These are phyloP conservation scores for Bathelium albidoporum DNA, from an alignment of 495 filamentous ascomycete genomes.

Conservation along the genomic window DNA sequence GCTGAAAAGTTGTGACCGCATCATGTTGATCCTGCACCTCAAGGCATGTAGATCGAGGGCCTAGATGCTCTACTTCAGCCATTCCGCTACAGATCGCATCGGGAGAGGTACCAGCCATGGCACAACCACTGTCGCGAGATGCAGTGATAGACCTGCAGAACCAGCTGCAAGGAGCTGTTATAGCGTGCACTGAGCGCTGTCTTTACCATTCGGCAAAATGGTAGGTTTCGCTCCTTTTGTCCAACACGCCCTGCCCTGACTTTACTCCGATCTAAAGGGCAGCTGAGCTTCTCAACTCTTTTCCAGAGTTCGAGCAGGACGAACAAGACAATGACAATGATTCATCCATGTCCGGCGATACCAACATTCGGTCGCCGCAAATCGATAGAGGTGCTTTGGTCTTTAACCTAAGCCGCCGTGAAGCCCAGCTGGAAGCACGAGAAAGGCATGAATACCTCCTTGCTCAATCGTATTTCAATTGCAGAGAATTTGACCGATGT, in stretches of 20 bases:
- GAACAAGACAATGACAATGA: slow-evolving; percentile 30
- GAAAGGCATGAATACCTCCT: slow-evolving; percentile 79
- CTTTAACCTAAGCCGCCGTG: slow-evolving; percentile 47
- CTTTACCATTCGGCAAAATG: slow-evolving; percentile 97
- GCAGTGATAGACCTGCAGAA: slow-evolving; percentile 41
- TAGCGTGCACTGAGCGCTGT: slow-evolving; percentile 89
- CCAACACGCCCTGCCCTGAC: slow-evolving; percentile 1
- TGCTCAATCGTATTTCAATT: slow-evolving; percentile 93
- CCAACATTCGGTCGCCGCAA: background rate
- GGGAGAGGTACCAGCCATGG: background rate
- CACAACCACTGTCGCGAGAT: slow-evolving; percentile 18
- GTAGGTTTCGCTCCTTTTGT: slow-evolving; percentile 37
- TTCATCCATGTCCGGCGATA: slow-evolving; percentile 46
- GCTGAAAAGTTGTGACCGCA: too few relatives aligned
- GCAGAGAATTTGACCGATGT: slow-evolving; percentile 89
- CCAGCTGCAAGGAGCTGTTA: slow-evolving; percentile 67
- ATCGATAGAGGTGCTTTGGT: slow-evolving; percentile 7
- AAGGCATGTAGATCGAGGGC: too few relatives aligned
- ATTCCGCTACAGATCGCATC: too few relatives aligned
- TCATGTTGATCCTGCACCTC: too few relatives aligned
- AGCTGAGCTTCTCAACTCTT: slow-evolving; percentile 82
- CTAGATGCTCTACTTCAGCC: too few relatives aligned
- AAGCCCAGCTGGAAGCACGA: slow-evolving; percentile 66
- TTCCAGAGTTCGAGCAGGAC: slow-evolving; percentile 39
- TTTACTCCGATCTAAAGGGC: slow-evolving; percentile 49